Percentiles rank a stretch among this genome's conserved stretches.
Evolutionary conservation across 225 moss, liverwort and hornwort genomes (phyloP).

Genomic region (Climacium dendroides): DNA sequence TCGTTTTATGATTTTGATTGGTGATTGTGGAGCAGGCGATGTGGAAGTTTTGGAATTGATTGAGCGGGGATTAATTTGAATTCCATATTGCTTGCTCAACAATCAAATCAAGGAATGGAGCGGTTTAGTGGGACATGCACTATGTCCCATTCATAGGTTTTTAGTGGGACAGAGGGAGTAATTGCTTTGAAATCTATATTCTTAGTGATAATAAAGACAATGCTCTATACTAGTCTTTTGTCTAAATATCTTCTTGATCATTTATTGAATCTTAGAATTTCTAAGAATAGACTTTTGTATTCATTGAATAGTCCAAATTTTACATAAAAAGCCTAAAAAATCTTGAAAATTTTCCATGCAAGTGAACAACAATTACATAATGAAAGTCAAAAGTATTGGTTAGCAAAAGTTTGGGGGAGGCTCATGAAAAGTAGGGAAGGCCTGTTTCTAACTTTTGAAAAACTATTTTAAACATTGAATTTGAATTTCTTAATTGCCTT

Average conservation of each 20-base stretch:
- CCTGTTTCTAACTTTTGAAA: accelerated
- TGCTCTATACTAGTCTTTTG: accelerated
- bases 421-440: accelerated
- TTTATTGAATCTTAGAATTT: not conserved
- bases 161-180: not conserved
- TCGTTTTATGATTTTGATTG: not conserved
- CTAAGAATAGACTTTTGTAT: accelerated
- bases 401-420: not conserved
- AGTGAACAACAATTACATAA: not conserved
- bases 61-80: not conserved
- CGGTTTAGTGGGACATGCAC: accelerated
- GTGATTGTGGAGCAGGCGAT: accelerated
- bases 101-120: not conserved
- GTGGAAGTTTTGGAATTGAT: not conserved
- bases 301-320: not conserved
- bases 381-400: accelerated
- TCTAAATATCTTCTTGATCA: not conserved
- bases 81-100: not conserved
- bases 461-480: not conserved
- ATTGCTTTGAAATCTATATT: not conserved
- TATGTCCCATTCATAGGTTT: accelerated
- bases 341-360: accelerated
- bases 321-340: accelerated
- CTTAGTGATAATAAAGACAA: accelerated
- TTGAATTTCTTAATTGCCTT: not conserved